Evolutionary conservation across 495 filamentous ascomycete species (phyloP).

Genomic region (Staphylotrichum tortipilum): DNA sequence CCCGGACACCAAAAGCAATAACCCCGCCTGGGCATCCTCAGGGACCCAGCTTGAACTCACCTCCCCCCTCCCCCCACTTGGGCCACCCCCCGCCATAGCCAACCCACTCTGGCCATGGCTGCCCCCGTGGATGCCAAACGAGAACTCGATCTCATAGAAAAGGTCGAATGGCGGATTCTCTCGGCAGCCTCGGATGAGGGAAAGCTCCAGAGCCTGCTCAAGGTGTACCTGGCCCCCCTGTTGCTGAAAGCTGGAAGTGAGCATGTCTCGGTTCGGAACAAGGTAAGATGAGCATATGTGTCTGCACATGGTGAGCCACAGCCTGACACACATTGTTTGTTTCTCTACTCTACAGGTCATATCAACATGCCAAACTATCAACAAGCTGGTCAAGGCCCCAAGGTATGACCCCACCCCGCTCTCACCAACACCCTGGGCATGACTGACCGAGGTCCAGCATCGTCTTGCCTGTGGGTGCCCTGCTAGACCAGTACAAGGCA

Average conservation of each 20-base stretch:
- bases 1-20: no score
- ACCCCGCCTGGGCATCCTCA: no score
- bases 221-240: constrained; percentile 70
- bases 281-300: constrained; percentile 50
- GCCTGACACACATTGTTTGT: background rate
- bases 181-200: constrained; percentile 66
- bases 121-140: constrained; percentile 46
- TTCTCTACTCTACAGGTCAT: constrained; percentile 43
- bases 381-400: constrained; percentile 36
- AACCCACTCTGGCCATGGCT: constrained; percentile 11
- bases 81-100: background rate
- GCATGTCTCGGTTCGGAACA: constrained; percentile 71
- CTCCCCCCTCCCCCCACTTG: no score
- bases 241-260: constrained; percentile 79
- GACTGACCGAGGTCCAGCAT: constrained; percentile 39
- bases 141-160: constrained; percentile 79
- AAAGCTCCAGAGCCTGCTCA: constrained; percentile 67
- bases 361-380: constrained; percentile 57
- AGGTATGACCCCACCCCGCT: constrained; percentile 22
- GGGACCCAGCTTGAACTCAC: no score
- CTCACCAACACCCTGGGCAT: background rate
- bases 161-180: constrained; percentile 87
- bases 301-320: background rate
- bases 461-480: constrained; percentile 69
- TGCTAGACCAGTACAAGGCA: constrained; percentile 87